phyloP scores from a whole-genome alignment of 306 rosid genomes.

The Dryas drummondii region DNA sequence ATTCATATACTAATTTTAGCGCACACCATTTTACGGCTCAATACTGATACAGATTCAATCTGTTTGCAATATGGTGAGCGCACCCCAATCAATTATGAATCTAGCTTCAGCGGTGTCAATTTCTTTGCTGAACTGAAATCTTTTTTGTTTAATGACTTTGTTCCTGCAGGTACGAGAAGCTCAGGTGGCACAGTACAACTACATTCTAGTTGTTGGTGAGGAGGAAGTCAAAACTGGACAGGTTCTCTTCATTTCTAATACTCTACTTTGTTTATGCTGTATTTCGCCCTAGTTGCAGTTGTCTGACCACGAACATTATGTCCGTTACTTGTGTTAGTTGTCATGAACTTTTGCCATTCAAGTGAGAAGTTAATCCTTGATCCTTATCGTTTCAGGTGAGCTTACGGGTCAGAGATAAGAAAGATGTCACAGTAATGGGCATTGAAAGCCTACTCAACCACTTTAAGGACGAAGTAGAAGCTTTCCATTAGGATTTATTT shows the following conservation, averaged over 20 bases:
- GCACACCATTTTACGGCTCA: no score
- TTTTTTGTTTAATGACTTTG: constrained; percentile 20
- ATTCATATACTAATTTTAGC: no score
- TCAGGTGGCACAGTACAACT: constrained; percentile 82
- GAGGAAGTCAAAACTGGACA: constrained; percentile 85
- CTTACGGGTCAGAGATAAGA: constrained; percentile 75
- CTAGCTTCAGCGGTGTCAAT: not conserved
- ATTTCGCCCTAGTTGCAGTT: not conserved
- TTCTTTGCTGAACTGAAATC: not conserved
- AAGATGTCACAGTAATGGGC: constrained; percentile 60
- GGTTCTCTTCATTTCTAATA: constrained; percentile 42
- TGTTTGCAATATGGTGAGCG: no score
- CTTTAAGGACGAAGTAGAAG: constrained; percentile 61
- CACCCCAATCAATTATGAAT: not conserved
- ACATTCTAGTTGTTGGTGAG: constrained; percentile 89
- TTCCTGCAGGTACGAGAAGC: constrained; percentile 85
- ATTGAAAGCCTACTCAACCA: constrained; percentile 60
- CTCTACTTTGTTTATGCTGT: not conserved
- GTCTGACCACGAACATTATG: not conserved
- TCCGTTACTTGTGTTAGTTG: not conserved
- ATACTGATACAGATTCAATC: no score
- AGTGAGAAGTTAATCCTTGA: constrained; percentile 24
- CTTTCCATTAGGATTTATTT: constrained; percentile 45
- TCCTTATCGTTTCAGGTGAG: constrained; percentile 70
- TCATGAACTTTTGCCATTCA: not conserved